Evolutionary conservation across 2,329 filamentous ascomycete genomes (phyloP).

Genomic region (Daldinia sp.): DNA sequence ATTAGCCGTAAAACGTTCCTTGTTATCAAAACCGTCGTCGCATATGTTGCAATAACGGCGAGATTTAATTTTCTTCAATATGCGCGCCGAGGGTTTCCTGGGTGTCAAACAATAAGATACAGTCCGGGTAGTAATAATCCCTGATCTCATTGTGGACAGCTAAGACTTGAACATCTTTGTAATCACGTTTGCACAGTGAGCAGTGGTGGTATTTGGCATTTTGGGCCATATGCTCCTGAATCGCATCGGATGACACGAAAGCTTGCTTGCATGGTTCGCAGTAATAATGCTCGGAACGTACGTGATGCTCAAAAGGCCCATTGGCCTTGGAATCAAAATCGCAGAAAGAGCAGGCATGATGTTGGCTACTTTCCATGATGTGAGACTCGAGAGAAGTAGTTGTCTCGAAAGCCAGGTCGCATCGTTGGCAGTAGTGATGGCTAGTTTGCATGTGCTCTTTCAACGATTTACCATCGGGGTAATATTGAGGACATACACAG

Average conservation of each 20-base stretch:
- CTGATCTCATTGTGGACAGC: background rate
- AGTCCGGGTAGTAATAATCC: background rate
- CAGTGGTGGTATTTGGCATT: background rate
- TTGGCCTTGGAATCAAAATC: background rate
- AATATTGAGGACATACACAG: background rate
- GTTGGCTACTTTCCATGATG: background rate
- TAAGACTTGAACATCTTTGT: background rate
- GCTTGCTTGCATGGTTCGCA: background rate
- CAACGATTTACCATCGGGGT: background rate
- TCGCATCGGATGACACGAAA: background rate
- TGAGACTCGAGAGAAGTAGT: background rate
- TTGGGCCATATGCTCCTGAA: background rate
- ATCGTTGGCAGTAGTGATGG: constrained; percentile 17
- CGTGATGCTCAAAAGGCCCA: background rate
- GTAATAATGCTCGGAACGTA: background rate
- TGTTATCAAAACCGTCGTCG: background rate
- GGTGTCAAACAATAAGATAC: background rate
- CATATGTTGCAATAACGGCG: background rate
- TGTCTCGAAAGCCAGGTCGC: constrained; percentile 9
- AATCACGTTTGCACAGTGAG: background rate
- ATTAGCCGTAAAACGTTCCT: background rate
- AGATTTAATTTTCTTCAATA: no score
- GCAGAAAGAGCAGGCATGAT: background rate
- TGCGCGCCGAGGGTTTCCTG: background rate
- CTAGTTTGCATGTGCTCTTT: background rate